These are phyloP conservation scores for Candida verbasci DNA, from an alignment of 805 yeast species.

Conservation along the genomic window DNA sequence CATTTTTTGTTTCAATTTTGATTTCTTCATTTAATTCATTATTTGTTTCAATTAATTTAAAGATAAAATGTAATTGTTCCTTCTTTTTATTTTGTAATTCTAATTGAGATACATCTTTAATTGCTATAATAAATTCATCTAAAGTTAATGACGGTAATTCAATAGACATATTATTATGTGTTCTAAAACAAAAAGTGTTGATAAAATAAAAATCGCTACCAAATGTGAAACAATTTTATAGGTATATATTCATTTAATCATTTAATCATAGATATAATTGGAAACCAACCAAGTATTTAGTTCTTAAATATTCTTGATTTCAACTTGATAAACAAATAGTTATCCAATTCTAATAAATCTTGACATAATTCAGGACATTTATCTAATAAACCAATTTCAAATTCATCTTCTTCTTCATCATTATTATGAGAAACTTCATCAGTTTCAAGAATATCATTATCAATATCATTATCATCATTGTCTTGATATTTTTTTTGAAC, in stretches of 20 bases:
- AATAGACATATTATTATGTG: background rate
- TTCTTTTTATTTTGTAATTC: slow-evolving; percentile 13
- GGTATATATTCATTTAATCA: too few relatives aligned
- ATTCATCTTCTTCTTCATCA: background rate
- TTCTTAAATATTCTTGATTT: background rate
- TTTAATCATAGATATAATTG: too few relatives aligned
- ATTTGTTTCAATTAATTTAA: slow-evolving; percentile 51
- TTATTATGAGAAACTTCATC: background rate
- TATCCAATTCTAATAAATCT: slow-evolving; percentile 3
- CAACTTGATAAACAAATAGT: background rate
- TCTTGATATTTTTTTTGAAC: slow-evolving; percentile 5
- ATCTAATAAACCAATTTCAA: slow-evolving; percentile 4
- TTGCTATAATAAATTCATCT: slow-evolving; percentile 47
- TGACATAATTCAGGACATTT: slow-evolving; percentile 5
- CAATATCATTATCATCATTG: background rate
- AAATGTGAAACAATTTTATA: too few relatives aligned
- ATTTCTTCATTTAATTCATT: slow-evolving; percentile 41
- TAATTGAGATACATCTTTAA: slow-evolving; percentile 49
- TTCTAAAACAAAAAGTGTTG: background rate
- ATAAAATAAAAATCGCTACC: too few relatives aligned
- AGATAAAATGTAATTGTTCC: slow-evolving; percentile 35
- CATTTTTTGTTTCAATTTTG: slow-evolving; percentile 11
- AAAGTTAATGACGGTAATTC: slow-evolving; percentile 7
- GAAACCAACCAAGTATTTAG: slow-evolving; percentile 4
- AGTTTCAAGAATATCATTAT: background rate